phyloP scores from a whole-genome alignment of 495 filamentous ascomycete genomes.

The Penicillium desertorum region DNA sequence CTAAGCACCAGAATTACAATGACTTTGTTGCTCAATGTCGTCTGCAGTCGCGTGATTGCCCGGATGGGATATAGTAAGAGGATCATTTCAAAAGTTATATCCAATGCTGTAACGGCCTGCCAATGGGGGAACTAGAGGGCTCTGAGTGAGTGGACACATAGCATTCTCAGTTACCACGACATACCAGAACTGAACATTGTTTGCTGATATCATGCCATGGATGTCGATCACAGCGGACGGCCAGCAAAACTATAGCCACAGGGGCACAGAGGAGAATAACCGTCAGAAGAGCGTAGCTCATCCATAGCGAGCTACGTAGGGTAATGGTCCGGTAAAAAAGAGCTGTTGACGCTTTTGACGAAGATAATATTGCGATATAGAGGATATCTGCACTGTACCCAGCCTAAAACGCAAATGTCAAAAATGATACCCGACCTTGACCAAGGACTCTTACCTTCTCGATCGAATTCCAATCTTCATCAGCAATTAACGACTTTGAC shows the following conservation, averaged over 20 bases:
- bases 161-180: neutral
- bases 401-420: constrained; percentile 1
- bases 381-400: constrained; percentile 19
- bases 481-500: constrained; percentile 6
- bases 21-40: constrained; percentile 12
- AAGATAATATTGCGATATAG: constrained; percentile 15
- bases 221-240: constrained; percentile 16
- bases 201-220: constrained; percentile 26
- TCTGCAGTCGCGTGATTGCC: constrained; percentile 20
- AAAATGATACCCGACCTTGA: no score
- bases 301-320: constrained; percentile 19
- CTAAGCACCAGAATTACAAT: constrained; percentile 22
- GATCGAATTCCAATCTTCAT: neutral
- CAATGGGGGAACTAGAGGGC: constrained; percentile 22
- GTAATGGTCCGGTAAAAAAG: constrained; percentile 22
- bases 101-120: constrained; percentile 25
- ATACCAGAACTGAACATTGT: constrained; percentile 18
- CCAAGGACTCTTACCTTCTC: constrained; percentile 7
- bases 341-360: constrained; percentile 19
- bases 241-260: constrained; percentile 14
- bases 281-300: constrained; percentile 15
- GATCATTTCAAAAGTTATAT: constrained; percentile 22
- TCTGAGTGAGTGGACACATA: neutral
- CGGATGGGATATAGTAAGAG: constrained; percentile 21
- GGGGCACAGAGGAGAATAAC: constrained; percentile 11